Evolutionary conservation across 1,284 basidiomycete genomes (phyloP).

Genomic region (Erythrobasidium hasegawianum): DNA sequence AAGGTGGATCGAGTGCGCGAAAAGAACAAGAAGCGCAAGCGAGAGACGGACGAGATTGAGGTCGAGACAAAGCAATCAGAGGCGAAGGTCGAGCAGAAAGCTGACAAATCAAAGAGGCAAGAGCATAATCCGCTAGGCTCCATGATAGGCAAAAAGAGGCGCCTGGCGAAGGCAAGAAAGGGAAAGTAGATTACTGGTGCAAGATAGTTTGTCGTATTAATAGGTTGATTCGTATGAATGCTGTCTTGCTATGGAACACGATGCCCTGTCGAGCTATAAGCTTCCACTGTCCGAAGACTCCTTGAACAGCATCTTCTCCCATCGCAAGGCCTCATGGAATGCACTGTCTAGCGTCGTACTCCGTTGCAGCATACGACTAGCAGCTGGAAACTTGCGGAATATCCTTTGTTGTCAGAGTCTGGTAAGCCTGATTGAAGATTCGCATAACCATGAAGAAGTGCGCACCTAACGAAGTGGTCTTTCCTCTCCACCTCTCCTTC

Average conservation of each 20-base stretch:
- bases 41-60: slow-evolving; percentile 21
- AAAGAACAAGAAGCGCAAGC: slow-evolving; percentile 35
- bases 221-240: no score
- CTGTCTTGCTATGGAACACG: not conserved
- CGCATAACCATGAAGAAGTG: no score
- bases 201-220: not conserved
- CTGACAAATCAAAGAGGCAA: not conserved
- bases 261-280: not conserved
- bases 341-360: slow-evolving; percentile 15
- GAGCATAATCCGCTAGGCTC: slow-evolving; percentile 12
- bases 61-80: slow-evolving; percentile 9
- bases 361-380: slow-evolving; percentile 11
- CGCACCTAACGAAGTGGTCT: slow-evolving; percentile 18
- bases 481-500: not conserved
- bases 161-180: slow-evolving; percentile 11
- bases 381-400: slow-evolving; percentile 17
- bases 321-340: slow-evolving; percentile 24
- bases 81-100: not conserved
- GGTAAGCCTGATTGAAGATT: no score
- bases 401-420: slow-evolving; percentile 8
- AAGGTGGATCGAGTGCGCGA: slow-evolving; percentile 49
- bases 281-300: not conserved
- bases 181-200: not conserved
- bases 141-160: slow-evolving; percentile 25
- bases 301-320: slow-evolving; percentile 19